Evolutionary conservation across 2,329 filamentous ascomycete species (phyloP), one percentile per base, ranked within the genome.

Genomic region (Talaromyces funiculosus): DNA sequence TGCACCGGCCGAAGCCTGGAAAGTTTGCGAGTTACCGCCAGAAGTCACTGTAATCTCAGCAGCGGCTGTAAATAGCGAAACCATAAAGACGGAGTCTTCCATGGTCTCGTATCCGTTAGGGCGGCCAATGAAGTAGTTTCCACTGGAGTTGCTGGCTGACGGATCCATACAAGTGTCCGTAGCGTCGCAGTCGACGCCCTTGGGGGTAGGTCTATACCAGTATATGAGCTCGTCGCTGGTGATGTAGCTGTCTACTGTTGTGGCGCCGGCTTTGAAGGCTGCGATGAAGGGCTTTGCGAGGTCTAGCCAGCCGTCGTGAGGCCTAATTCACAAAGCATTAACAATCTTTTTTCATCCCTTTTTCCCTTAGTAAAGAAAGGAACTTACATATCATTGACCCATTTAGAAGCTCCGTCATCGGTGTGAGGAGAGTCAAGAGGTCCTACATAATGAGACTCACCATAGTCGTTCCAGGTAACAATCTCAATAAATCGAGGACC

Each of bases 401-500:
- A 81, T 64, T 81, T 81, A 12, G 78, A 80, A n/a, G 71, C 67
- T 0, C 74, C 73, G 43, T 74, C 72, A 22, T 74, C 71, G 2
- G 65, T 73, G 58, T 71, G 71, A 6, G 72, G 72, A 8, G 75
- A 79, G 14, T 72, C 73, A 20, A 82, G 67, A 1, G 80, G 81
- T 0, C 78, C 80, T 18, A 83, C 74, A 65, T 84, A 83, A 64
- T 84, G 82, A 16, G 77, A 81, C 66, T 84, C 82, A 35, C 82
- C 82, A 53, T 80, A 84, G 66, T 84, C 78, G 55, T 80, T 80
- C 78, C 77, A 80, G 5, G 77, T 77, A 10, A 79, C 68, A 45
- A 80, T 78, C 61, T 80, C 74, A 5, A 84, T 69, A 60, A 81
- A 82, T 4, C 77, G 73, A 16, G 81, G 80, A 16, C 75, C 69